Percentiles rank a stretch among this genome's conserved stretches.
Conservation (phyloP, 2,329 filamentous ascomycete genomes). For the Tolypocladium guangdongense region DNA sequence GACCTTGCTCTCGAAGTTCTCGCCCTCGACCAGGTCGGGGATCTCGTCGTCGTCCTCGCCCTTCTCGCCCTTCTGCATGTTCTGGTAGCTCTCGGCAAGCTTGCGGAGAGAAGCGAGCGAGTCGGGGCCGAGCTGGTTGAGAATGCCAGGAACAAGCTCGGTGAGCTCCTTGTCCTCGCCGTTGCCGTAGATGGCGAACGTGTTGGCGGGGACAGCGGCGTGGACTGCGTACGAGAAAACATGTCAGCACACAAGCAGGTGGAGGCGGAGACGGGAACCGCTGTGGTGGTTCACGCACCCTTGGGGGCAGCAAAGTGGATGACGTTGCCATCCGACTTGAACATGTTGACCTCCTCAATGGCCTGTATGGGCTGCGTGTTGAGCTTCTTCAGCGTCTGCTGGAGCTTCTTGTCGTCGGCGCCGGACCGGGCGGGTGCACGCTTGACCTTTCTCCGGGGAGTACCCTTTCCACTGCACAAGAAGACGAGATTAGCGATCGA, state of each 20-base stretch:
- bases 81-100: slow-evolving; percentile 99
- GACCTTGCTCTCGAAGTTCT: slow-evolving; percentile 97
- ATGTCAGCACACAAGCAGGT: not conserved
- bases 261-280: not conserved
- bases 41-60: slow-evolving; percentile 89
- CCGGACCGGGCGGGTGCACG: slow-evolving; percentile 87
- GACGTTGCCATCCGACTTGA: slow-evolving; percentile 99
- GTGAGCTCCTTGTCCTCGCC: slow-evolving; percentile 99
- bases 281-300: slow-evolving; percentile 49
- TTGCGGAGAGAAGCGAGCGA: slow-evolving; percentile 95
- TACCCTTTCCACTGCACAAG: slow-evolving; percentile 74
- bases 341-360: slow-evolving; percentile 99
- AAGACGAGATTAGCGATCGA: slow-evolving; percentile 17
- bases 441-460: slow-evolving; percentile 96
- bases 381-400: slow-evolving; percentile 95
- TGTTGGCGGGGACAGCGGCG: slow-evolving; percentile 94
- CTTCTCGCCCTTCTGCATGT: slow-evolving; percentile 89
- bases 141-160: slow-evolving; percentile 96
- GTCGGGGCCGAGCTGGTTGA: slow-evolving; percentile 98
- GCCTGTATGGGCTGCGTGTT: slow-evolving; percentile 99
- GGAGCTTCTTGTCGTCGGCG: slow-evolving; percentile 99
- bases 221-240: slow-evolving; percentile 54
- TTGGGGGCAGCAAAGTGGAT: slow-evolving; percentile 98
- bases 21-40: slow-evolving; percentile 89
- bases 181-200: slow-evolving; percentile 97